Percentiles rank a stretch among this genome's conserved stretches.
phyloP scores from a whole-genome alignment of 768 basidiomycete genomes.

The Rhodotorula babjevae region DNA sequence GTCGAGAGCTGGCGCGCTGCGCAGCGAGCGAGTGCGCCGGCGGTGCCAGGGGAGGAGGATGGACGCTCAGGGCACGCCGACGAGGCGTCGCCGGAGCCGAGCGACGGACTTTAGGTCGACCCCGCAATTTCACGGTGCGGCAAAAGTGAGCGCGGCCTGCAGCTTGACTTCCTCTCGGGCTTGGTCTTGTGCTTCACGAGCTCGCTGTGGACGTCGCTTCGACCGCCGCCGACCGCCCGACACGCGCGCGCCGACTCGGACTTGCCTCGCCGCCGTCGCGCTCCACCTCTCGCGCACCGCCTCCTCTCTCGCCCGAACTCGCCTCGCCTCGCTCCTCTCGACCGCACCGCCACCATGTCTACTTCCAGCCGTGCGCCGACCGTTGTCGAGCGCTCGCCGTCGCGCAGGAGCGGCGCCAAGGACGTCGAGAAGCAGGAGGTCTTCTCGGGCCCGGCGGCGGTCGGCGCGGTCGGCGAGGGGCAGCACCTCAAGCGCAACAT shows the following conservation, averaged over 20 bases:
- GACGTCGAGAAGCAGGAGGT: slow-evolving; percentile 3
- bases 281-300: too few relatives aligned
- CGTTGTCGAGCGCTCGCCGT: background rate
- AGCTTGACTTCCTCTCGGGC: background rate
- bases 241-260: too few relatives aligned
- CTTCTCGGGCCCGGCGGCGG: background rate
- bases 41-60: background rate
- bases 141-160: background rate
- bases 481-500: background rate
- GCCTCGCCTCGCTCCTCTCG: background rate
- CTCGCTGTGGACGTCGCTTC: too few relatives aligned
- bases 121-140: too few relatives aligned
- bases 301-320: background rate
- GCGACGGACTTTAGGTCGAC: too few relatives aligned
- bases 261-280: too few relatives aligned
- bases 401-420: background rate
- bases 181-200: too few relatives aligned
- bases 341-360: background rate
- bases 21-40: too few relatives aligned
- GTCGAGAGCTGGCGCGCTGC: slow-evolving; percentile 27
- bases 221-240: background rate
- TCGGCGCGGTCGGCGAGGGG: background rate
- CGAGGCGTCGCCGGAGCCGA: background rate
- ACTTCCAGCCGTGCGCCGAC: background rate
- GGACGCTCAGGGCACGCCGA: background rate